Evolutionary conservation across 108 stramenopile genomes (phyloP).

Genomic region (Skeletonema marinoi): DNA sequence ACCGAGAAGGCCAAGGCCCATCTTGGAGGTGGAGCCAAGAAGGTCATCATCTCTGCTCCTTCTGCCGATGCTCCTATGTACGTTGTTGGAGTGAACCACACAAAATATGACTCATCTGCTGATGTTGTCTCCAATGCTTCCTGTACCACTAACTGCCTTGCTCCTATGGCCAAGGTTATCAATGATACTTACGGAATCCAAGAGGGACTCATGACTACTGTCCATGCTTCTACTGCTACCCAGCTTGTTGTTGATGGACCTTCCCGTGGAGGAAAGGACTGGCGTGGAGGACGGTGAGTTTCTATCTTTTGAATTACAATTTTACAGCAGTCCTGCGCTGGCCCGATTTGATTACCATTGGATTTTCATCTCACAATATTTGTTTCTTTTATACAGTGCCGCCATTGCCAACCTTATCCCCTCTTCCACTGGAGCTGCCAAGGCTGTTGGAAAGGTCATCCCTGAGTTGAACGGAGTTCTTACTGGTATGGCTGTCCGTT

Average conservation of each 20-base stretch:
- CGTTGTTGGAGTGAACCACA: constrained; percentile 98
- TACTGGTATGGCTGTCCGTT: constrained; percentile 89
- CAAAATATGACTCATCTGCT: constrained; percentile 71
- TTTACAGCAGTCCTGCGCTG: background rate
- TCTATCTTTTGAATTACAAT: background rate
- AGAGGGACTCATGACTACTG: constrained; percentile 99
- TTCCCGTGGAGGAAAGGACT: constrained; percentile 89
- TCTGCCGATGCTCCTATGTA: constrained; percentile 97
- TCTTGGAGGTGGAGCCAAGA: constrained; percentile 94
- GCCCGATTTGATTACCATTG: background rate
- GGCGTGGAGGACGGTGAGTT: constrained; percentile 66
- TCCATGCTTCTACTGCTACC: constrained; percentile 97
- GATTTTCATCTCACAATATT: background rate
- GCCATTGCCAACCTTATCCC: constrained; percentile 84
- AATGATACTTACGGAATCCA: constrained; percentile 95
- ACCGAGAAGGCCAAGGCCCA: constrained; percentile 87
- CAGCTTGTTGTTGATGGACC: constrained; percentile 98
- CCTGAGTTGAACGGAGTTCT: constrained; percentile 96
- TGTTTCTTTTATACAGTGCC: constrained; percentile 34
- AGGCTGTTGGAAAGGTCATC: constrained; percentile 97
- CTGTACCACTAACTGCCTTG: constrained; percentile 99
- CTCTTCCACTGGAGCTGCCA: constrained; percentile 96
- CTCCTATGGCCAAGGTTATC: constrained; percentile 97
- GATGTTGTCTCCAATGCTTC: constrained; percentile 96
- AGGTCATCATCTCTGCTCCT: constrained; percentile 96